Base-by-base conservation (phyloP, 2,329 filamentous ascomycete genomes). In the Claviceps spartinae region DNA sequence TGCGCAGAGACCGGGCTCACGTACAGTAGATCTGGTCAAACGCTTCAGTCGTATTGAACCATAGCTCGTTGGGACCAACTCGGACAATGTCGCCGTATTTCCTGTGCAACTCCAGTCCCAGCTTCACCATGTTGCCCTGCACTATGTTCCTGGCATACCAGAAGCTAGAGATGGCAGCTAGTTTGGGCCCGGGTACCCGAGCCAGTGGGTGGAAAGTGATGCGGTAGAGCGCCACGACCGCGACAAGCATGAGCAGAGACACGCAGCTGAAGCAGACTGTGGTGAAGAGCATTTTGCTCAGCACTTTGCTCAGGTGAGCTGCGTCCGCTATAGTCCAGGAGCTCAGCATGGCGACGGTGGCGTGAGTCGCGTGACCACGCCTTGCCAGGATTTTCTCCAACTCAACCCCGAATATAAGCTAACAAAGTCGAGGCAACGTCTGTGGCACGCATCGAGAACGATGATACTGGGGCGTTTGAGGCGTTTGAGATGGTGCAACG, bases 11-110 rank as follows among this genome's bases (percentile, higher is more conserved):
- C 6, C 14, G 18, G 2, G 24, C 30, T 38, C 1, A 59, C 69
- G 18, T 54, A 75, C 74, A 63, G 59, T 78, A 78, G 7, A 77
- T 74, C 1, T 63, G 57, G 51, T 68, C 68, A 54, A 72, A 76
- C 0, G 71, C 75, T 47, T 75, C 72, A 22, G 60, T 65, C 2
- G 69, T 73, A 53, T 72, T 63, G 30, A 78, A 72, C 71, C 75
- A 78, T 5, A 79, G 67, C 57, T 79, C 76, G 37, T 76, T 69
- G 0, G 77, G 76, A 0, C 73, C 73, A 7, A 79, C 69, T 0
- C 77, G 68, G n/a, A 80, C 77, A 2, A 69, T 63, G 0, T 72
- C 68, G 0, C 77, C 77, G 54, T 78, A 78, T 11, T 53, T 60
- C 0, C 57, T 54, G 51, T 78, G 76, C n/a, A 79, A 55, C 0